Percentiles rank a stretch among this genome's conserved stretches.
Conservation (phyloP, 1,284 basidiomycete species). For the Quambalaria eucalypti region DNA sequence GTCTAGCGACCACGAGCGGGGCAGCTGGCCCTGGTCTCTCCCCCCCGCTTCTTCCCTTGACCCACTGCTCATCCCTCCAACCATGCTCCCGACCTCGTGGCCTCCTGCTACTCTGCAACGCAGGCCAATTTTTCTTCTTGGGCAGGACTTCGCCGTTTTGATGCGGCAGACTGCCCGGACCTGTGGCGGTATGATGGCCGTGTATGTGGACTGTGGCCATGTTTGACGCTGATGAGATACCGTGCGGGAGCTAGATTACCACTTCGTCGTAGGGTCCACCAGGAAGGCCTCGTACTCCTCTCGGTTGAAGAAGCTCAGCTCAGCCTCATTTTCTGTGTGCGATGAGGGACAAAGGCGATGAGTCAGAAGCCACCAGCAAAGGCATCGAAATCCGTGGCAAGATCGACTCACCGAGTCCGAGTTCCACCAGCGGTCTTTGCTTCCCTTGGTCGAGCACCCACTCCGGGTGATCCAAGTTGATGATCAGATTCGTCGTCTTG, state of each 20-base stretch:
- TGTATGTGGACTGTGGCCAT: no score
- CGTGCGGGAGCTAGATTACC: constrained; percentile 9
- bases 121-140: no score
- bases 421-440: constrained; percentile 2
- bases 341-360: background rate
- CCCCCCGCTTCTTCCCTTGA: no score
- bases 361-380: background rate
- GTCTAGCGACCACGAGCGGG: no score
- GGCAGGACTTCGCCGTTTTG: no score
- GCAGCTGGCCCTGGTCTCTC: no score
- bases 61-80: no score
- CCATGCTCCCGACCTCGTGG: no score
- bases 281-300: constrained; percentile 36
- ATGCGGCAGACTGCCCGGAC: no score
- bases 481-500: constrained; percentile 55
- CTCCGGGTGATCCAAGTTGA: constrained; percentile 43
- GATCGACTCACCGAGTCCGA: constrained; percentile 9
- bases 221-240: background rate
- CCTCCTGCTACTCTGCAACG: no score
- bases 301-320: constrained; percentile 39
- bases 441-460: constrained; percentile 28
- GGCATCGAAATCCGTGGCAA: background rate
- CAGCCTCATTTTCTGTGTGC: constrained; percentile 36
- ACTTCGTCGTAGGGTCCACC: constrained; percentile 32
- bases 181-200: no score